Evolutionary conservation across 2,329 filamentous ascomycete genomes (phyloP).

Genomic region (Bertia moriformis): DNA sequence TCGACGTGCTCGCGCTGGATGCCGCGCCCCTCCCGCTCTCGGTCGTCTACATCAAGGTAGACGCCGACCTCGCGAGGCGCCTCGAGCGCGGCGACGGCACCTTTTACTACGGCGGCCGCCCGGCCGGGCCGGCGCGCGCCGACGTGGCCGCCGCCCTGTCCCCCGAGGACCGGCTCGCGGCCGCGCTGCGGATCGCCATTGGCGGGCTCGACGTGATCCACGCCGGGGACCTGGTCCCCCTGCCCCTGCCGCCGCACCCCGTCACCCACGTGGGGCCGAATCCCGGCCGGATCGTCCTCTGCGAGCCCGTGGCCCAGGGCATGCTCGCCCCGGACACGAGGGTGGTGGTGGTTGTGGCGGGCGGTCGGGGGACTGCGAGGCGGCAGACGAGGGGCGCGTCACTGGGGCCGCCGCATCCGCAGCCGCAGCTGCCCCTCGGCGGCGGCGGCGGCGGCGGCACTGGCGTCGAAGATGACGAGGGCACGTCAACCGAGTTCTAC

Average conservation of each 20-base stretch:
- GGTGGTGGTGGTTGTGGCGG: constrained; percentile 63
- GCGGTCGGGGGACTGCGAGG: constrained; percentile 34
- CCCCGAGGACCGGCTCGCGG: constrained; percentile 42
- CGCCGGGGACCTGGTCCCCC: constrained; percentile 60
- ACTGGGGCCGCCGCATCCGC: too few relatives aligned
- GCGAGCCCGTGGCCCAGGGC: constrained; percentile 86
- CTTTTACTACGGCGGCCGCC: constrained; percentile 55
- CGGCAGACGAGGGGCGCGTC: constrained; percentile 28
- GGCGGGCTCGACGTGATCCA: constrained; percentile 64
- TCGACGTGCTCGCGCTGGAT: constrained; percentile 74
- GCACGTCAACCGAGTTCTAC: constrained; percentile 81
- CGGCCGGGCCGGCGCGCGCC: constrained; percentile 21
- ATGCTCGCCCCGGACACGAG: constrained; percentile 63
- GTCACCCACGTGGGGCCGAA: constrained; percentile 74
- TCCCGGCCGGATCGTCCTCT: constrained; percentile 75
- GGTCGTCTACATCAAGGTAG: constrained; percentile 73
- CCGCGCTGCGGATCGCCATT: constrained; percentile 63
- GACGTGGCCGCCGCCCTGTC: constrained; percentile 13
- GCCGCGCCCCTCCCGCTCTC: constrained; percentile 69
- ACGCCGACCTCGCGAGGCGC: constrained; percentile 64
- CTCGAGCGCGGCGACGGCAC: constrained; percentile 71
- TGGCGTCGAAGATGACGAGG: constrained; percentile 56
- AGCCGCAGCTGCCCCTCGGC: too few relatives aligned
- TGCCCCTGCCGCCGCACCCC: constrained; percentile 71
- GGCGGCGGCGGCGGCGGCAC: constrained; percentile 25